Evolutionary conservation across 257 asterid species (phyloP), one percentile per base, ranked within the genome.

Genomic region (Fraxinus quadrangulata): DNA sequence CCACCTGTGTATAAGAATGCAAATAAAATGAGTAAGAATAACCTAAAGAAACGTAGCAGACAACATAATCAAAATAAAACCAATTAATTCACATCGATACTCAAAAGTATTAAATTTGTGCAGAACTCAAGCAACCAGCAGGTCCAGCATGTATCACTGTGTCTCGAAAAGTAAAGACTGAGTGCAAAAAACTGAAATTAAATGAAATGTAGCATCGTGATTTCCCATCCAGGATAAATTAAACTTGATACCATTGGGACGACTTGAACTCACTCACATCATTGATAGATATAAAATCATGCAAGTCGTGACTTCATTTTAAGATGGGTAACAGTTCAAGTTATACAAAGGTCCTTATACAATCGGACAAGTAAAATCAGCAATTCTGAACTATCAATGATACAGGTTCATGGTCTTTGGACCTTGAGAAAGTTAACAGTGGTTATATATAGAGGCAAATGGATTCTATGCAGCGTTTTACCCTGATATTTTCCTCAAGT

Each of bases 1-100:
- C 94, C 94, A 93, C 90, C 99, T 93, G 88, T 30, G 83, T 28
- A 70, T 0, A 77, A 80, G 66, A 51, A 65, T 42, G 77, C 77
- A 71, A 69, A 70, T 68, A 31, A 71, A 26, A 63, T 42, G 74
- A 70, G 47, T 19, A 23, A 56, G 71, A 10, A 63, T 54, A 65
- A 63, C 70, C 45, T 33, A 31, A 72, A 77, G 63, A 77, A 77
- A 28, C 17, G 8, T 23, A 11, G 19, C 34, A 24, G 65, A 63
- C 34, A 19, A 63, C 69, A 63, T 56, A 56, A 56, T 56, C 66
- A 23, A 56, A 56, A 56, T 56, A 17, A 17, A 56, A n/a, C 28
- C 66, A 56, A n/a, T 56, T 56, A 6, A 26, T 19, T 56, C 66
- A 56, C 66, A 56, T 56, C 10, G 26, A 56, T 14, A 13, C 56